phyloP scores from a whole-genome alignment of 2,329 filamentous ascomycete genomes.

The Uncinocarpus reesii region DNA sequence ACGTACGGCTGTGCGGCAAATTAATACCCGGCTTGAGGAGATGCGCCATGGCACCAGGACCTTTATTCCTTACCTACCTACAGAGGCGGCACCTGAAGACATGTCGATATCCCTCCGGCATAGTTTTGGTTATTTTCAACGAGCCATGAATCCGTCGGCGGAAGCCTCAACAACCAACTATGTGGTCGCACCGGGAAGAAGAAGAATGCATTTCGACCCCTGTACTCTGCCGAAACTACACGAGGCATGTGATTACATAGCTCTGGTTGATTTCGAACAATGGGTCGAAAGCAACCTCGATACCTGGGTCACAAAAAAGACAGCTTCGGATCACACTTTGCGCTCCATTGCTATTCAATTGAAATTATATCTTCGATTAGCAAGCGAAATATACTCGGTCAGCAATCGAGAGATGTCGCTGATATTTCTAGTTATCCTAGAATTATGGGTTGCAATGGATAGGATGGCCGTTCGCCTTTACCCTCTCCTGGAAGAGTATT shows the following conservation, averaged over 20 bases:
- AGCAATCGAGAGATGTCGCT: constrained; percentile 41
- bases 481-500: constrained; percentile 40
- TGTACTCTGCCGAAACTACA: neutral
- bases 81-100: neutral
- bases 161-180: neutral
- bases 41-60: neutral
- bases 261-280: constrained; percentile 10
- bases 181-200: neutral
- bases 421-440: constrained; percentile 47
- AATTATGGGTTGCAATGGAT: constrained; percentile 52
- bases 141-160: neutral
- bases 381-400: constrained; percentile 1
- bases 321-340: neutral
- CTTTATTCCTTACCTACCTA: neutral
- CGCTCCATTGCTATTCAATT: neutral
- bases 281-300: constrained; percentile 12
- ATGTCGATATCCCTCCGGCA: neutral
- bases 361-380: neutral
- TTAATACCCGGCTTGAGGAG: neutral
- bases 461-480: constrained; percentile 32
- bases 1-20: neutral
- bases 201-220: neutral
- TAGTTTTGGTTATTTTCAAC: neutral
- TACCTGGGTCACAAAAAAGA: constrained; percentile 2
- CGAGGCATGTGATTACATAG: neutral